phyloP scores from a whole-genome alignment of 306 rosid genomes.

The Medicago ruthenica region DNA sequence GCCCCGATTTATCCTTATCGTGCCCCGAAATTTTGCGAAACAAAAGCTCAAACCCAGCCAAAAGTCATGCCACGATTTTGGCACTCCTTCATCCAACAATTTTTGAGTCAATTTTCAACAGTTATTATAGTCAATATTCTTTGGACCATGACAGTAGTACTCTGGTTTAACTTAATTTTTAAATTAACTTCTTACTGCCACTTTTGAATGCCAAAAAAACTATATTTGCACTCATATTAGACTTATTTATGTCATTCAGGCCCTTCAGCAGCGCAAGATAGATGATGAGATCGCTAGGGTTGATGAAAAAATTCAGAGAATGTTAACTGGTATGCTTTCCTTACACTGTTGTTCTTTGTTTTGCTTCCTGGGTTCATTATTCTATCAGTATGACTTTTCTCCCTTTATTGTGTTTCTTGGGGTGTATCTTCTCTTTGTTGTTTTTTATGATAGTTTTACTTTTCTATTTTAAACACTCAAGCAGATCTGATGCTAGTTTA shows the following conservation, averaged over 20 bases:
- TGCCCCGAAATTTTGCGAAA: no score
- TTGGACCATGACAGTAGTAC: slow-evolving; percentile 17
- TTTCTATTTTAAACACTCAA: background rate
- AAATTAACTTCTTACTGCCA: slow-evolving; percentile 15
- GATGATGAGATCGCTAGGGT: slow-evolving; percentile 73
- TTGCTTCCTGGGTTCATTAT: slow-evolving; percentile 29
- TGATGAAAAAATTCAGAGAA: slow-evolving; percentile 61
- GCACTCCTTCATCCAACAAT: no score
- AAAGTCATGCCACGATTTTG: no score
- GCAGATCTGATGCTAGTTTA: slow-evolving; percentile 28
- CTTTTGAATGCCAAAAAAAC: slow-evolving; percentile 34
- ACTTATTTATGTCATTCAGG: slow-evolving; percentile 58
- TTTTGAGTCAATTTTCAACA: no score
- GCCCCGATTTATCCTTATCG: no score
- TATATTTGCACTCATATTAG: slow-evolving; percentile 24
- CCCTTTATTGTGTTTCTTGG: background rate
- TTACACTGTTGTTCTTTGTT: slow-evolving; percentile 3
- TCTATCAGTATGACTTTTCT: background rate
- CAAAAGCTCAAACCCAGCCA: no score
- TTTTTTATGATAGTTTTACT: slow-evolving; percentile 3
- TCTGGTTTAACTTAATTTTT: slow-evolving; percentile 25
- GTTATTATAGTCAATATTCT: slow-evolving; percentile 13
- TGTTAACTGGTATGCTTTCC: slow-evolving; percentile 59
- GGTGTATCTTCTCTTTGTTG: slow-evolving; percentile 20
- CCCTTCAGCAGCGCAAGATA: slow-evolving; percentile 63